Evolutionary conservation across 2,329 filamentous ascomycete genomes (phyloP).

Genomic region (Aureobasidium sp.): DNA sequence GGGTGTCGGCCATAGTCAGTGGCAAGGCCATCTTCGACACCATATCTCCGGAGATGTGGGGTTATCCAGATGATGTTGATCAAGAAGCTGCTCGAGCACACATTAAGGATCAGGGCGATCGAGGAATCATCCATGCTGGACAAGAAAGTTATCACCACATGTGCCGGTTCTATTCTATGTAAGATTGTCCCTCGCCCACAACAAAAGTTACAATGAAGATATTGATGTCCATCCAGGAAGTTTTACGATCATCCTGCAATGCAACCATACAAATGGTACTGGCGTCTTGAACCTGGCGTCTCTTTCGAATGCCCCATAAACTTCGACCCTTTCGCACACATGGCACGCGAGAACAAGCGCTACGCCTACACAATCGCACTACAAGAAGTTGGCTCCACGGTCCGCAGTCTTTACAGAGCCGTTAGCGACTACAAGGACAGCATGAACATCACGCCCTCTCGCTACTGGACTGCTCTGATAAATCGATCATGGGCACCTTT

Average conservation of each 20-base stretch:
- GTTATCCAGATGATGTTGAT: slow-evolving; percentile 24
- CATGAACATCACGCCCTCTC: slow-evolving; percentile 19
- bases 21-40: slow-evolving; percentile 32
- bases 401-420: slow-evolving; percentile 37
- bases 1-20: slow-evolving; percentile 26
- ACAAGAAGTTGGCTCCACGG: slow-evolving; percentile 36
- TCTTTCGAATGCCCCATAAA: slow-evolving; percentile 43
- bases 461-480: slow-evolving; percentile 14
- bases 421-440: slow-evolving; percentile 39
- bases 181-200: neutral
- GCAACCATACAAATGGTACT: slow-evolving; percentile 49
- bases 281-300: slow-evolving; percentile 52
- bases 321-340: slow-evolving; percentile 31
- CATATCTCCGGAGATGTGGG: slow-evolving; percentile 34
- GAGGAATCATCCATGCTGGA: slow-evolving; percentile 12
- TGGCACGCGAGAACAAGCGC: slow-evolving; percentile 26
- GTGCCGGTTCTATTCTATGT: slow-evolving; percentile 32
- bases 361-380: slow-evolving; percentile 46
- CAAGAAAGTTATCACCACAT: slow-evolving; percentile 29
- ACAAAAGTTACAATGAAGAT: too few species aligned
- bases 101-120: neutral
- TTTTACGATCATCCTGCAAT: slow-evolving; percentile 33
- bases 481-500: slow-evolving; percentile 14
- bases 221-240: neutral
- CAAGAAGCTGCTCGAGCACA: neutral